Evolutionary conservation across 2,329 filamentous ascomycete genomes (phyloP).

Genomic region (Cladosporium sp.): DNA sequence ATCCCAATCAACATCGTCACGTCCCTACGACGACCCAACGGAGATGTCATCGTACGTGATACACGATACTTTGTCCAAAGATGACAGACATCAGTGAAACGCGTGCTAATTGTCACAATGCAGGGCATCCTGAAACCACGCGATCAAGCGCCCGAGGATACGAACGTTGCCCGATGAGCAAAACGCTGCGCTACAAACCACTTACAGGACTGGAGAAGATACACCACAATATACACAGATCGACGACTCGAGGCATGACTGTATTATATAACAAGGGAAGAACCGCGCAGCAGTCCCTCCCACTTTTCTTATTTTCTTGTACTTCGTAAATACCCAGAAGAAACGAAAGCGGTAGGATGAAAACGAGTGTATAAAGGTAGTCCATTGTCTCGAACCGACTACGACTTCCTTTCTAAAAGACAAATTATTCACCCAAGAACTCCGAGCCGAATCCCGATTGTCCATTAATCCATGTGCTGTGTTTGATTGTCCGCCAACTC

Average conservation of each 20-base stretch:
- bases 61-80: neutral
- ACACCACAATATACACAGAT: neutral
- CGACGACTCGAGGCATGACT: neutral
- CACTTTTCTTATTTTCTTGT: conserved; percentile 12
- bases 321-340: neutral
- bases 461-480: conserved; percentile 17
- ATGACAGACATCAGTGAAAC: neutral
- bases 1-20: conserved; percentile 8
- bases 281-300: neutral
- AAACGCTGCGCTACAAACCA: neutral
- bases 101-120: neutral
- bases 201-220: neutral
- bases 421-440: neutral
- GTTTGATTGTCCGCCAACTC: neutral
- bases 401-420: conserved; percentile 10
- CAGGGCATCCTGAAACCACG: conserved; percentile 14
- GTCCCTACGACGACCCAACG: conserved; percentile 9
- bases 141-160: neutral
- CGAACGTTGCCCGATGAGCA: neutral
- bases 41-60: conserved; percentile 13
- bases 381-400: conserved; percentile 1
- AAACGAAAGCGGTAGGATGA: neutral
- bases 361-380: conserved; percentile 9
- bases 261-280: neutral
- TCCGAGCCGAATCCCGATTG: neutral